Evolutionary conservation across 257 asterid species (phyloP).

Genomic region (Nemophila menziesii): DNA sequence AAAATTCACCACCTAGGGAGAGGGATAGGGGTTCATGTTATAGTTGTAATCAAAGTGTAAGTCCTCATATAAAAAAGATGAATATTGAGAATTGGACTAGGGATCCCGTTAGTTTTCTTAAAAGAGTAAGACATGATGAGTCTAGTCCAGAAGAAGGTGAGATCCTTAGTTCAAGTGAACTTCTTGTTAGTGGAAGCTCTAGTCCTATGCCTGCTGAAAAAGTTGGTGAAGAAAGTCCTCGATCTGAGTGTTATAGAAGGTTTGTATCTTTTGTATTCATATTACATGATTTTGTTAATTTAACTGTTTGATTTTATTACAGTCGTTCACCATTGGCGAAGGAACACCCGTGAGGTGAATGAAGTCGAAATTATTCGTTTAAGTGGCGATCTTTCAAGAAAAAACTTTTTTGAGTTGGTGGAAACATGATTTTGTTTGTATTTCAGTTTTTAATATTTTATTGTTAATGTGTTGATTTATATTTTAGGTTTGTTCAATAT

Average conservation of each 20-base stretch:
- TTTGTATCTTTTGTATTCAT: slow-evolving; percentile 5
- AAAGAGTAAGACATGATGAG: slow-evolving; percentile 29
- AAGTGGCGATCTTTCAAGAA: too few relatives aligned
- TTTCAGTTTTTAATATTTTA: too few relatives aligned
- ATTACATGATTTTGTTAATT: neutral
- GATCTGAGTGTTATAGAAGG: slow-evolving; percentile 36
- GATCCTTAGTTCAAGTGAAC: slow-evolving; percentile 27
- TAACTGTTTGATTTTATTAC: slow-evolving; percentile 13
- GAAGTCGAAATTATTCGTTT: too few relatives aligned
- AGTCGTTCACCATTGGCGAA: slow-evolving; percentile 36
- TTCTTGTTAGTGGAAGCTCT: too few relatives aligned
- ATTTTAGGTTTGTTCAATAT: too few relatives aligned
- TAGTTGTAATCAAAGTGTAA: slow-evolving; percentile 20
- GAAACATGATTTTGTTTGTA: too few relatives aligned
- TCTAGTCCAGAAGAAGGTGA: too few relatives aligned
- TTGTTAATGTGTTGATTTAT: too few relatives aligned
- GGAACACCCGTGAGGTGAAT: too few relatives aligned
- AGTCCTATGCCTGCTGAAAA: slow-evolving; percentile 14
- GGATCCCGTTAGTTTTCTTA: slow-evolving; percentile 19
- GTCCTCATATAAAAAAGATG: slow-evolving; percentile 28
- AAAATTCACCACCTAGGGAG: slow-evolving; percentile 38
- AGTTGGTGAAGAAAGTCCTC: slow-evolving; percentile 40
- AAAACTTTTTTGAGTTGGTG: too few relatives aligned
- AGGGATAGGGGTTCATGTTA: slow-evolving; percentile 27
- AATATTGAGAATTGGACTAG: slow-evolving; percentile 17